Percentiles rank a stretch among this genome's conserved stretches.
Conservation (phyloP, 768 basidiomycete genomes). For the Porpolomopsis calyptriformis region DNA sequence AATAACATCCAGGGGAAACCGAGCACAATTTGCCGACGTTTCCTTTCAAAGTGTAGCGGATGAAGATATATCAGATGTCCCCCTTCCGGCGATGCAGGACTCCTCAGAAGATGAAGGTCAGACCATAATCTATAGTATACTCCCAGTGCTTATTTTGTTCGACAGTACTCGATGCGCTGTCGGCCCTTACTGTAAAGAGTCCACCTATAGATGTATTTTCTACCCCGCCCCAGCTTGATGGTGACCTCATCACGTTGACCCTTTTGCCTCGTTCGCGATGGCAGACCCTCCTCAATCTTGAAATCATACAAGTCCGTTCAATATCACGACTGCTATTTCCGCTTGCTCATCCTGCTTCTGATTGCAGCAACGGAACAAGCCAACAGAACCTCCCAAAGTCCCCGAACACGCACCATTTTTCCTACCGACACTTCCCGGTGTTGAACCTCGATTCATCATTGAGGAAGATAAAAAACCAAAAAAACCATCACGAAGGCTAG, state of each 20-base stretch:
- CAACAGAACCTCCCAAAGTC: conserved; percentile 89
- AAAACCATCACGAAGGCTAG: conserved; percentile 42
- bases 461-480: conserved; percentile 28
- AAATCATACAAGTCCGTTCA: conserved; percentile 71
- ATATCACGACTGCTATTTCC: neutral
- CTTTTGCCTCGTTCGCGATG: conserved; percentile 85
- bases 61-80: conserved; percentile 55
- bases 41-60: conserved; percentile 73
- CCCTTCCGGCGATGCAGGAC: conserved; percentile 79
- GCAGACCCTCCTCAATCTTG: conserved; percentile 95
- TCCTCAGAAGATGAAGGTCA: conserved; percentile 71
- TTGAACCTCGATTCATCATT: conserved; percentile 72
- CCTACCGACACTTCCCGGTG: conserved; percentile 82
- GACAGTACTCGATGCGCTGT: conserved; percentile 61
- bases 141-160: conserved; percentile 2
- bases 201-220: conserved; percentile 60
- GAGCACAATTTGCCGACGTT: conserved; percentile 85
- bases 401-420: conserved; percentile 97
- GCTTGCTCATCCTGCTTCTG: neutral
- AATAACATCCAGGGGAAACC: conserved; percentile 66
- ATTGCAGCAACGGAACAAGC: conserved; percentile 83
- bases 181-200: conserved; percentile 51
- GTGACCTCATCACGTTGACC: conserved; percentile 87
- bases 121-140: neutral
- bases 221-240: conserved; percentile 81